A percentile compares a stretch with the other conserved stretches of the same genome.
Evolutionary conservation across 441 rosid species (phyloP).

Genomic region (Hura crepitans): DNA sequence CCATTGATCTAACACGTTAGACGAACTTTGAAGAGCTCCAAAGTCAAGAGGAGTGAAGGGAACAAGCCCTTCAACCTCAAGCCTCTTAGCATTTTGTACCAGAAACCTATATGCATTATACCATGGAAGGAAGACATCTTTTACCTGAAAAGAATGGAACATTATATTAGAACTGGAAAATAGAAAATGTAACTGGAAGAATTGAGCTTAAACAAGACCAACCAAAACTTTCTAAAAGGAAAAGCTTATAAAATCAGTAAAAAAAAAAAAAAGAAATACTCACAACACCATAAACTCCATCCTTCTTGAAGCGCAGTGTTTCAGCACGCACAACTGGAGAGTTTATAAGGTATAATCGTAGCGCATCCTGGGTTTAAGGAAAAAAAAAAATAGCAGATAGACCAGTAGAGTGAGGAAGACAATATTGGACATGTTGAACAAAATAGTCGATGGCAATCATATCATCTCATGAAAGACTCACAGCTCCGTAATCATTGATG

Average conservation of each 20-base stretch:
- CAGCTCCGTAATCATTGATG: conserved; percentile 92
- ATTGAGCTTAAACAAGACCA: not conserved
- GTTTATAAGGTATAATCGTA: conserved; percentile 85
- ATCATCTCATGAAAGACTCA: conserved; percentile 34
- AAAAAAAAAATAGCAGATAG: conserved; percentile 14
- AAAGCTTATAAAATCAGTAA: not conserved
- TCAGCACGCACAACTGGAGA: conserved; percentile 99
- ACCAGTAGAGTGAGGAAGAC: conserved; percentile 15
- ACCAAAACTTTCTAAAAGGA: conserved; percentile 11
- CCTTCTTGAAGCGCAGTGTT: conserved; percentile 83
- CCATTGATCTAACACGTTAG: conserved; percentile 98
- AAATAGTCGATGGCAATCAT: not conserved
- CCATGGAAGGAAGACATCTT: conserved; percentile 99
- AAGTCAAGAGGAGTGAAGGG: conserved; percentile 65
- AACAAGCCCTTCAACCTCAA: conserved; percentile 74
- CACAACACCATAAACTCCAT: conserved; percentile 90
- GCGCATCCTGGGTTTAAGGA: conserved; percentile 62
- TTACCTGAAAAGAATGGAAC: conserved; percentile 54
- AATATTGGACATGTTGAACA: not conserved
- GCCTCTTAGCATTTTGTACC: conserved; percentile 97
- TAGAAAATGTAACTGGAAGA: not conserved
- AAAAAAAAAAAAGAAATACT: conserved; percentile 36
- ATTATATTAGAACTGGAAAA: conserved; percentile 18
- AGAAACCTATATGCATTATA: conserved; percentile 98
- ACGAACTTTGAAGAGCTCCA: conserved; percentile 57